Evolutionary conservation across 78 protist species (phyloP), one percentile per base, ranked within the genome.

Genomic region (Planoprotostelium fungivorum): DNA sequence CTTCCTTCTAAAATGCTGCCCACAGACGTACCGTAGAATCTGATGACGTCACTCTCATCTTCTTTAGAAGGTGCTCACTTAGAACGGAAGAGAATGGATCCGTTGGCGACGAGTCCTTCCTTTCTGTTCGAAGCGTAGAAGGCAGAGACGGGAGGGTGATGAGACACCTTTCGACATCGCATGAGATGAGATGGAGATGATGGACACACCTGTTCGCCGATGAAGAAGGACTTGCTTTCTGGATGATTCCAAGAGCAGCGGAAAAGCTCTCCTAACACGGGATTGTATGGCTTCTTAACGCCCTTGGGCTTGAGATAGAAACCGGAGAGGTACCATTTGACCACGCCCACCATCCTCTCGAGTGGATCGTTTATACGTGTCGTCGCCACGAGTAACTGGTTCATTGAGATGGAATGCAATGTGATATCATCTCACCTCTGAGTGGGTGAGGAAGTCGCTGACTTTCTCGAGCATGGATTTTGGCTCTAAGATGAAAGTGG

Each of bases 91-190:
- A 36, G 37, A 29, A 94, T 83, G 10, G 84, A 34, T n/a, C 98
- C 97, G 34, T 83, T 90, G 86, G 94, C 36, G 36, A 86, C 90
- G 38, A 90, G 89, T 28, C 97, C 97, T 34, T 88, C 91, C 37
- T 85, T 84, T 31, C 96, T 84, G 90, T 97, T 96, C 35, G 87
- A 90, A 0, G 92, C 93, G 83, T 91, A 91, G 38, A 96, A 93
- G 36, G 98, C 97, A 1, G 96, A 89, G 1, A 97, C 87, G 28
- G 99, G 99, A 23, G 99, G 99, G 90, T 98, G 99, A 84, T 98
- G 99, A 10, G 95, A 92, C 23, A 97, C 97, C 93, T 98, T 97
- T 86, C 92, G 91, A 0, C 88, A 73, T 51, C 83, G 5, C 63
- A 89, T 88, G 88, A n/a, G 37, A 84, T 38, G 38, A 37, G 1